Percentiles rank a stretch among this genome's conserved stretches.
phyloP scores from a whole-genome alignment of 1,284 basidiomycete species.

The Trametes versicolor region DNA sequence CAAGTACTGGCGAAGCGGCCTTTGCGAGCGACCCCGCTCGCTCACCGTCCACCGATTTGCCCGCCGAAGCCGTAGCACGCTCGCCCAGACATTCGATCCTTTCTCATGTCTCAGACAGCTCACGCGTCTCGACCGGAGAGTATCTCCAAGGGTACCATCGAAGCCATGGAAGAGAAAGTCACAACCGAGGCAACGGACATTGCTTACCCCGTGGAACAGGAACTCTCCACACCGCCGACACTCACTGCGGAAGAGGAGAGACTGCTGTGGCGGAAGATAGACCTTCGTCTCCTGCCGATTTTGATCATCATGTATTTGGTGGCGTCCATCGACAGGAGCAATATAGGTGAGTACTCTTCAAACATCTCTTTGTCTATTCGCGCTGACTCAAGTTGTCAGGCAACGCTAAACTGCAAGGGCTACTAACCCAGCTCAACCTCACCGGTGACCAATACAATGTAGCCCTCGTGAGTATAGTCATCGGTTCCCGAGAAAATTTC shows the following conservation, averaged over 20 bases:
- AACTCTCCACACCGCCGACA: neutral
- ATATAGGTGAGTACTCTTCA: constrained; percentile 44
- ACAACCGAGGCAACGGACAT: neutral
- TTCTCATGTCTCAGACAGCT: neutral
- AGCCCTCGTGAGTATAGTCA: constrained; percentile 56
- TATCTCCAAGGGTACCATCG: neutral
- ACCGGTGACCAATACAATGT: constrained; percentile 70
- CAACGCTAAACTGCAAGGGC: constrained; percentile 71
- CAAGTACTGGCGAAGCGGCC: neutral
- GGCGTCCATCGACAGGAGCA: constrained; percentile 43
- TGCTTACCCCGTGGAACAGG: neutral
- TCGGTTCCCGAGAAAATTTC: neutral
- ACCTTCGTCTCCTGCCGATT: constrained; percentile 49
- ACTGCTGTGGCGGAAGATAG: constrained; percentile 32
- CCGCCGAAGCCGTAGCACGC: neutral
- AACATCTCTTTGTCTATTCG: neutral
- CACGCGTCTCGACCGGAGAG: neutral
- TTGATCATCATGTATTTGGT: constrained; percentile 51
- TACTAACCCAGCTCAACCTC: constrained; percentile 60
- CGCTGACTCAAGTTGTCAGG: constrained; percentile 46
- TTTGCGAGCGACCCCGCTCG: neutral
- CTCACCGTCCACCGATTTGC: neutral
- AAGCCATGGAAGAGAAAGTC: neutral
- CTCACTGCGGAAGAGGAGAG: constrained; percentile 21
- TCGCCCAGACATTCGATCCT: neutral